Percentiles rank a stretch among this genome's conserved stretches.
phyloP scores from a whole-genome alignment of 176 grass and related monocot genomes.

The Bonia amplexicaulis region DNA sequence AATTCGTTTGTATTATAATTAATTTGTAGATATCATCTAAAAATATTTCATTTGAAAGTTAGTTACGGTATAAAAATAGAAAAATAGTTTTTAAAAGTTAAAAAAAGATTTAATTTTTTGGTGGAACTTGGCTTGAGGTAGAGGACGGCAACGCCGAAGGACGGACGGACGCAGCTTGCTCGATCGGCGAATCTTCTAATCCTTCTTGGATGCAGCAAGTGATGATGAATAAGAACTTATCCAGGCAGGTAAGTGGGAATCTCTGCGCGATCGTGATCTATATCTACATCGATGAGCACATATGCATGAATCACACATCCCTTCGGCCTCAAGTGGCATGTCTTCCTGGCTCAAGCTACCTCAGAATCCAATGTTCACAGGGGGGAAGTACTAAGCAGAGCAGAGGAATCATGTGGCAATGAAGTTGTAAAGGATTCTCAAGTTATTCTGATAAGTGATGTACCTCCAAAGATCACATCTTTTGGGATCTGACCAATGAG shows the following conservation, averaged over 20 bases:
- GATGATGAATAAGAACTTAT: not conserved
- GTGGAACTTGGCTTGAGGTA: not conserved
- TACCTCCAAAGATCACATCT: not conserved
- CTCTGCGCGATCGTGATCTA: not conserved
- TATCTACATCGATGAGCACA: not conserved
- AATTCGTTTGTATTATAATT: too few species aligned
- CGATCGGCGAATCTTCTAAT: not conserved
- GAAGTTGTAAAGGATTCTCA: not conserved
- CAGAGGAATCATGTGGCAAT: not conserved
- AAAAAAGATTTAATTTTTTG: not conserved
- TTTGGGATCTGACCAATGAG: not conserved
- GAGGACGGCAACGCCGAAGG: not conserved
- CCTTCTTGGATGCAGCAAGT: not conserved
- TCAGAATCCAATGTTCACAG: not conserved
- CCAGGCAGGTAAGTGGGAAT: constrained; percentile 25
- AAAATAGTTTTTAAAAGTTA: too few species aligned
- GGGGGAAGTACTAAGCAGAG: not conserved
- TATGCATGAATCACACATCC: not conserved
- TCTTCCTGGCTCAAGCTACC: not conserved
- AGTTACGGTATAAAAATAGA: too few species aligned
- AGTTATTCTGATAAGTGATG: not conserved
- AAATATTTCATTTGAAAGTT: too few species aligned
- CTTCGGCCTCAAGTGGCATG: not conserved
- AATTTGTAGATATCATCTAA: too few species aligned
- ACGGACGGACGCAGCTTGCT: not conserved